Evolutionary conservation across 2,329 filamentous ascomycete species (phyloP).

Genomic region (Dactylellina sp.): DNA sequence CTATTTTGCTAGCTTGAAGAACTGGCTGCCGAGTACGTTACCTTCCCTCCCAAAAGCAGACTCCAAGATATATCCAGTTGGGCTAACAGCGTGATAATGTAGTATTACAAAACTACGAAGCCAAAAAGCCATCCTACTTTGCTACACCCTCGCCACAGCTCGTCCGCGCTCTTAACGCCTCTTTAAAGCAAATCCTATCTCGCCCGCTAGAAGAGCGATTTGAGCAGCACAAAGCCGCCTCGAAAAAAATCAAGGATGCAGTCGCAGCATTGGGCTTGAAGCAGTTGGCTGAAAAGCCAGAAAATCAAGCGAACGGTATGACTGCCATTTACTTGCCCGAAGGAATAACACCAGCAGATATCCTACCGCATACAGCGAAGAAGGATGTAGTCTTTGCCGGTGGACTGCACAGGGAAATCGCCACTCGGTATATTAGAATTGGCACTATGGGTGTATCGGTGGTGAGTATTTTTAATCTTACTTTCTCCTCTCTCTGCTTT

Average conservation of each 20-base stretch:
- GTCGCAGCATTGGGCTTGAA: constrained; percentile 83
- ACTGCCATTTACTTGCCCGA: constrained; percentile 96
- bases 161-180: constrained; percentile 89
- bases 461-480: no score
- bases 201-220: constrained; percentile 84
- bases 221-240: constrained; percentile 80
- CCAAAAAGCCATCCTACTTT: constrained; percentile 97
- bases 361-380: constrained; percentile 85
- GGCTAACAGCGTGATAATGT: neutral
- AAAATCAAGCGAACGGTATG: constrained; percentile 97
- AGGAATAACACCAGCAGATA: constrained; percentile 79
- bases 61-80: neutral
- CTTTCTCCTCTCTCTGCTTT: constrained; percentile 9
- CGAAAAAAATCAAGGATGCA: constrained; percentile 86
- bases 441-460: constrained; percentile 98
- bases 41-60: neutral
- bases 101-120: constrained; percentile 99
- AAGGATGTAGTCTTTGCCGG: constrained; percentile 94
- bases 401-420: constrained; percentile 95
- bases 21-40: constrained; percentile 87
- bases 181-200: constrained; percentile 85
- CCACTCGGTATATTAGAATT: constrained; percentile 90
- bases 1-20: constrained; percentile 97
- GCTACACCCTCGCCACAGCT: constrained; percentile 96
- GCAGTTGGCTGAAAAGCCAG: constrained; percentile 84